Conservation (phyloP, 2,329 filamentous ascomycete species). For the Ophiostoma ips region DNA sequence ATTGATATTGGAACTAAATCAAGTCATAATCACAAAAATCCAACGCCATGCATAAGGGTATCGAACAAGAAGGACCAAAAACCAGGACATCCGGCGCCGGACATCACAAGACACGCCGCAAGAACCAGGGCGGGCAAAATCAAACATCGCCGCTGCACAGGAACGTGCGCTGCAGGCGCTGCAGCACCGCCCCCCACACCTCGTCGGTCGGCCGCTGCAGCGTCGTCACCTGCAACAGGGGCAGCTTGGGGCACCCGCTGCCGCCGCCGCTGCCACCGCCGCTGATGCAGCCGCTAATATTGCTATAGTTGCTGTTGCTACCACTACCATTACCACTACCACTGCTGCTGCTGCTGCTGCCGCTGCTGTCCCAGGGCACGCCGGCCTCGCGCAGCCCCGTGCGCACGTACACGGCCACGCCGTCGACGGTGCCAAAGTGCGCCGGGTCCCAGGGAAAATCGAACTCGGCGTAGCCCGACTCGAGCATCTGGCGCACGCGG, state of each 20-base stretch:
- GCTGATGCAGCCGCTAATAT: no score
- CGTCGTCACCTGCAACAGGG: neutral
- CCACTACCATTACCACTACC: no score
- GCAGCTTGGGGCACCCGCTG: neutral
- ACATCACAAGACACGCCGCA: no score
- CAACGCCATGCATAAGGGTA: no score
- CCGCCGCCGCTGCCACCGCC: neutral
- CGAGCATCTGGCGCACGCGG: conserved; percentile 11
- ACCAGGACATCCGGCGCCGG: neutral
- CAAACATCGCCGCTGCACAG: neutral
- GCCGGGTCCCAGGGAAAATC: conserved; percentile 8
- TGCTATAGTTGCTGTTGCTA: no score
- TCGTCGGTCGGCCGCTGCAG: neutral
- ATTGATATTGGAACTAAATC: no score
- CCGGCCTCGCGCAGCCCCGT: conserved; percentile 1
- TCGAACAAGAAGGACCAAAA: neutral
- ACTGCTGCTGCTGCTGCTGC: no score
- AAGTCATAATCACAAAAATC: no score
- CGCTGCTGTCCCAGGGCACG: no score
- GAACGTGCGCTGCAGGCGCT: neutral
- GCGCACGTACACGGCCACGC: conserved; percentile 12
- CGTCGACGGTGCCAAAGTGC: conserved; percentile 10
- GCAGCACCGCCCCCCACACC: neutral
- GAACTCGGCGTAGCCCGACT: conserved; percentile 8
- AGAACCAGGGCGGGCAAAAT: no score